Percentiles rank a stretch among this genome's conserved stretches.
These are phyloP conservation scores for Geranium incanum DNA, from an alignment of 441 rosid species.

Conservation along the genomic window DNA sequence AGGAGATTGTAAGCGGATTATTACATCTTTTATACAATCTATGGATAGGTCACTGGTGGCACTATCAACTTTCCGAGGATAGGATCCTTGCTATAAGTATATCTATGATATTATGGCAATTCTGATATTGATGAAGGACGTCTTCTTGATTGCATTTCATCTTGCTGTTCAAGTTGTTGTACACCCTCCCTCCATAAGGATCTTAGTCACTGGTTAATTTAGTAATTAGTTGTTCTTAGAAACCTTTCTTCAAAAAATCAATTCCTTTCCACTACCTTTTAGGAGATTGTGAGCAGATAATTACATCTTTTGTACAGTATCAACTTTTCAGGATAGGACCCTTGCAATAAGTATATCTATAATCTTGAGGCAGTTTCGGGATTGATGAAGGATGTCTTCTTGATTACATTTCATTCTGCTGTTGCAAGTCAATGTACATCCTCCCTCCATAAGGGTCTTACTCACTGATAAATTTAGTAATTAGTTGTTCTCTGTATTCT, in stretches of 20 bases:
- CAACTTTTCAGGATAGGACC: not conserved
- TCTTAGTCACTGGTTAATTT: not conserved
- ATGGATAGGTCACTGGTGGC: too few species aligned
- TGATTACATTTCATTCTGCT: not conserved
- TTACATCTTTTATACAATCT: not conserved
- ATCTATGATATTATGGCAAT: not conserved
- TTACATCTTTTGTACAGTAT: not conserved
- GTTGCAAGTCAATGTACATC: not conserved
- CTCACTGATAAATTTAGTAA: not conserved
- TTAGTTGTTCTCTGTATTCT: not conserved
- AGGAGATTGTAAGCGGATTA: not conserved
- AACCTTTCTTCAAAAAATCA: not conserved
- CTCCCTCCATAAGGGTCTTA: not conserved
- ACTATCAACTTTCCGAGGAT: not conserved
- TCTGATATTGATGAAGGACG: not conserved
- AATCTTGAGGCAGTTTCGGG: not conserved
- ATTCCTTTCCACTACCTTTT: not conserved
- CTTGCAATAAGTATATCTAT: not conserved
- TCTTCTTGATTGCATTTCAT: slow-evolving; percentile 1
- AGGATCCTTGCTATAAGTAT: not conserved
- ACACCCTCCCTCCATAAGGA: not conserved
- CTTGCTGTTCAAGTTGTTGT: not conserved
- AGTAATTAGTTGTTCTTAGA: not conserved
- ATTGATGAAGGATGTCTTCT: slow-evolving; percentile 5
- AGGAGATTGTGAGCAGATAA: not conserved